Percentiles rank a stretch among this genome's conserved stretches.
Evolutionary conservation across 2,329 filamentous ascomycete genomes (phyloP).

Genomic region (Cytospora mali): DNA sequence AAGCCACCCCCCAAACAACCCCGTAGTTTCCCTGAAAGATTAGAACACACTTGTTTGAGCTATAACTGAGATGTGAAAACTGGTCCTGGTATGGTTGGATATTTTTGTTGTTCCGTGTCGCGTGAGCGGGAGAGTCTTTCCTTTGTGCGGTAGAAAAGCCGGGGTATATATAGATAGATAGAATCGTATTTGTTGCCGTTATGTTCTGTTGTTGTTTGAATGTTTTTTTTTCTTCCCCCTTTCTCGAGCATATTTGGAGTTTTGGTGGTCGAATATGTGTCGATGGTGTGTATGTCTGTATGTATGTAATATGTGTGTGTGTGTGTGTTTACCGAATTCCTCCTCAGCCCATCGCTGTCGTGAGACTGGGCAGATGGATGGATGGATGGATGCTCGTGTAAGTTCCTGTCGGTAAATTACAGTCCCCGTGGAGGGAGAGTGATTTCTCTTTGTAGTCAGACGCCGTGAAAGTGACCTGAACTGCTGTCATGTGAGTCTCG

Average conservation of each 20-base stretch:
- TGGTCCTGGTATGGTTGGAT: slow-evolving; percentile 22
- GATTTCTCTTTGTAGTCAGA: slow-evolving; percentile 24
- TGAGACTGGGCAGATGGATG: neutral
- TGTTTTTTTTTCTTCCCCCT: too few relatives aligned
- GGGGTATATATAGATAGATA: slow-evolving; percentile 27
- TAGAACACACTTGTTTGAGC: neutral
- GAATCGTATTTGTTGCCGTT: neutral
- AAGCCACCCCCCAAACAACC: too few relatives aligned
- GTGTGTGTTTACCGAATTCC: neutral
- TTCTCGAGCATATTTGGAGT: neutral
- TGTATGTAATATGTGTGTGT: neutral
- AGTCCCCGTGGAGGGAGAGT: slow-evolving; percentile 27
- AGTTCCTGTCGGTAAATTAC: neutral
- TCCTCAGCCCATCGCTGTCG: neutral
- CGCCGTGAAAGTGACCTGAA: slow-evolving; percentile 17
- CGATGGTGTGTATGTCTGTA: neutral
- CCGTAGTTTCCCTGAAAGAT: slow-evolving; percentile 22
- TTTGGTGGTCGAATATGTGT: neutral
- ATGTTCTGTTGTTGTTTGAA: neutral
- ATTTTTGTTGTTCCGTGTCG: slow-evolving; percentile 30
- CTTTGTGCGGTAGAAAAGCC: slow-evolving; percentile 29
- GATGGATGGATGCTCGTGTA: neutral
- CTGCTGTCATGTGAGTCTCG: neutral
- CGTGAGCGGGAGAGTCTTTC: slow-evolving; percentile 36
- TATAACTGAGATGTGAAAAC: slow-evolving; percentile 1